Evolutionary conservation across 2,329 filamentous ascomycete genomes (phyloP).

Genomic region (Periconia sp.): DNA sequence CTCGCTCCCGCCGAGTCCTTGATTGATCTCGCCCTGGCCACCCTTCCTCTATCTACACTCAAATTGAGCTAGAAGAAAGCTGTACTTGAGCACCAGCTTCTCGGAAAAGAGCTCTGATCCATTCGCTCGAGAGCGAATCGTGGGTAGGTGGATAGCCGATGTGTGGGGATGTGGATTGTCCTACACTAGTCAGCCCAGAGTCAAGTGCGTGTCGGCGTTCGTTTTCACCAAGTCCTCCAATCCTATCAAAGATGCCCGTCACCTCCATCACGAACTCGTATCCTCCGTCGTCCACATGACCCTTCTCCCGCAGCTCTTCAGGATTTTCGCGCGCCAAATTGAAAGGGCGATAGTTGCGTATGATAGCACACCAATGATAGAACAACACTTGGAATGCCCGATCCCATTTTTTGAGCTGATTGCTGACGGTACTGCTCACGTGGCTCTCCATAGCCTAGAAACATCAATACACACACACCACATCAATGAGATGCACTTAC

Average conservation of each 20-base stretch:
- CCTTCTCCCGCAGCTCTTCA: slow-evolving; percentile 34
- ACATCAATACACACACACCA: slow-evolving; percentile 15
- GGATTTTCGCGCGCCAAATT: slow-evolving; percentile 41
- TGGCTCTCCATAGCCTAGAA: slow-evolving; percentile 34
- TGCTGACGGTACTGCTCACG: slow-evolving; percentile 38
- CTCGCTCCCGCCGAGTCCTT: too few species aligned
- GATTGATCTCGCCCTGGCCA: too few species aligned
- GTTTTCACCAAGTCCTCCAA: slow-evolving; percentile 27
- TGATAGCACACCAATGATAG: slow-evolving; percentile 38
- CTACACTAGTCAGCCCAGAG: slow-evolving; percentile 14
- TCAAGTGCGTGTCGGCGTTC: slow-evolving; percentile 13
- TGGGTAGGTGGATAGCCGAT: slow-evolving; percentile 29
- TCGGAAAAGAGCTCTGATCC: slow-evolving; percentile 40
- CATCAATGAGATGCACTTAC: slow-evolving; percentile 23
- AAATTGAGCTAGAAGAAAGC: too few species aligned
- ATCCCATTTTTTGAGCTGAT: slow-evolving; percentile 42
- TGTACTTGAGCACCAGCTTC: slow-evolving; percentile 29
- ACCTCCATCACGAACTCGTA: slow-evolving; percentile 36
- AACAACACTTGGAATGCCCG: slow-evolving; percentile 35
- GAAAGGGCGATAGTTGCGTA: slow-evolving; percentile 40
- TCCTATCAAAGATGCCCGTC: slow-evolving; percentile 29
- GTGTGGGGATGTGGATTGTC: slow-evolving; percentile 34
- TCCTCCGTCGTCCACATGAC: slow-evolving; percentile 34
- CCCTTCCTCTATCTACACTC: too few species aligned
- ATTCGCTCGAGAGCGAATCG: slow-evolving; percentile 36